Conservation (phyloP, 306 rosid species). For the Sechiopsis laciniata region DNA sequence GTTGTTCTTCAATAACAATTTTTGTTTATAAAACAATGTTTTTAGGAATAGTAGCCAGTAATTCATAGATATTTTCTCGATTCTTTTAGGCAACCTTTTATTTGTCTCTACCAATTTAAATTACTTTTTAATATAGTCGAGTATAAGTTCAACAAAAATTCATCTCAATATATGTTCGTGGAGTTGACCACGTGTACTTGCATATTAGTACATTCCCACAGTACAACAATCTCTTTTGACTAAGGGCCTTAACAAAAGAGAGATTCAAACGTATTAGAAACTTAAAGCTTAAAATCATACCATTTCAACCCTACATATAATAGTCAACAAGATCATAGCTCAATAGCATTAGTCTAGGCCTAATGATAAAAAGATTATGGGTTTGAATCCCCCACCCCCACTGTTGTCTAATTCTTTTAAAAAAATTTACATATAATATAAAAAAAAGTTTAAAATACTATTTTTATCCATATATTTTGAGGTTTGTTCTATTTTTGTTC, state of each 20-base stretch:
- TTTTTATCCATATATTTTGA: too few relatives aligned
- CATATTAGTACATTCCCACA: not conserved
- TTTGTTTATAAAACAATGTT: not conserved
- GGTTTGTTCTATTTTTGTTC: too few relatives aligned
- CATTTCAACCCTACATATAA: not conserved
- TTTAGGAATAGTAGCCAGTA: not conserved
- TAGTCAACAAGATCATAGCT: too few relatives aligned
- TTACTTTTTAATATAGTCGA: not conserved
- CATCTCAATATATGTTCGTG: not conserved
- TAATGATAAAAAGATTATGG: too few relatives aligned
- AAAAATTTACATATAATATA: too few relatives aligned
- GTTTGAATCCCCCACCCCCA: too few relatives aligned
- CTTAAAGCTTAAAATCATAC: conserved; percentile 5
- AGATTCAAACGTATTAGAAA: not conserved
- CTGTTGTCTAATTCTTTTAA: too few relatives aligned
- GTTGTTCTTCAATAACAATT: conserved; percentile 1
- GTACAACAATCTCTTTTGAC: not conserved
- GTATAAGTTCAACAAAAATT: not conserved
- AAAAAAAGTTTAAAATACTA: too few relatives aligned
- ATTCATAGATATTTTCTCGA: not conserved
- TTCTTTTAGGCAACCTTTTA: conserved; percentile 6
- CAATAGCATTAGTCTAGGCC: too few relatives aligned
- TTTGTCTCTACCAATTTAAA: not conserved
- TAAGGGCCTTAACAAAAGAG: not conserved
- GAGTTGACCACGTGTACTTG: not conserved